A percentile compares a stretch with the other conserved stretches of the same genome.
These are phyloP conservation scores for Arthrinium phaeospermum DNA, from an alignment of 2,329 filamentous ascomycete genomes.

Conservation along the genomic window DNA sequence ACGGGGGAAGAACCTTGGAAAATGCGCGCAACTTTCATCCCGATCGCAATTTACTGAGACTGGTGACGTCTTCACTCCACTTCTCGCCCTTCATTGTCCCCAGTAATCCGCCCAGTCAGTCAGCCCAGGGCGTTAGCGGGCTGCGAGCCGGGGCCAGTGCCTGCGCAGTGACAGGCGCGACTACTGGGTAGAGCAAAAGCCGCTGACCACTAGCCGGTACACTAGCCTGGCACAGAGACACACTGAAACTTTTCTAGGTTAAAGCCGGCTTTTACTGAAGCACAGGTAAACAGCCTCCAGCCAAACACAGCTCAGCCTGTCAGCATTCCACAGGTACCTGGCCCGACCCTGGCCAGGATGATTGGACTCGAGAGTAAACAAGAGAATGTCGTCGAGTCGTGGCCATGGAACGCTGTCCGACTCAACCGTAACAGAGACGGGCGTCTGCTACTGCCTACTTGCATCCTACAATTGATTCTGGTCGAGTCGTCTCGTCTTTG, in stretches of 20 bases:
- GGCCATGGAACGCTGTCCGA: neutral
- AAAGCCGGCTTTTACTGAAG: neutral
- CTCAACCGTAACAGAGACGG: neutral
- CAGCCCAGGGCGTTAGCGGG: neutral
- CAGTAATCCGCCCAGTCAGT: neutral
- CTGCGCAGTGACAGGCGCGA: neutral
- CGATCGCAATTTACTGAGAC: slow-evolving; percentile 6
- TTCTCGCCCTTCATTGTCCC: neutral
- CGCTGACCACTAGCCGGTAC: neutral
- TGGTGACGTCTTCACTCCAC: neutral
- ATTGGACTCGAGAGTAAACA: neutral
- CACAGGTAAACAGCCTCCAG: neutral
- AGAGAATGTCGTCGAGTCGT: neutral
- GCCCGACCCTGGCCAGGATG: neutral
- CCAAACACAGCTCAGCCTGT: neutral
- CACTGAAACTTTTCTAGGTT: neutral
- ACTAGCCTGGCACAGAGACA: neutral
- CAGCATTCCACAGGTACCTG: neutral
- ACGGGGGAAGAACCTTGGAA: neutral
- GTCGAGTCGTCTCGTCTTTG: neutral
- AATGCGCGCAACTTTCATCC: neutral
- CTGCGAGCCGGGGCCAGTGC: neutral
- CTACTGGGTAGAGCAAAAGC: neutral
- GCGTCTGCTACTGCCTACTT: neutral
- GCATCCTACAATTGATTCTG: neutral